These are phyloP conservation scores for Aspergillus heteromorphus DNA, from an alignment of 495 filamentous ascomycete species.

Conservation along the genomic window DNA sequence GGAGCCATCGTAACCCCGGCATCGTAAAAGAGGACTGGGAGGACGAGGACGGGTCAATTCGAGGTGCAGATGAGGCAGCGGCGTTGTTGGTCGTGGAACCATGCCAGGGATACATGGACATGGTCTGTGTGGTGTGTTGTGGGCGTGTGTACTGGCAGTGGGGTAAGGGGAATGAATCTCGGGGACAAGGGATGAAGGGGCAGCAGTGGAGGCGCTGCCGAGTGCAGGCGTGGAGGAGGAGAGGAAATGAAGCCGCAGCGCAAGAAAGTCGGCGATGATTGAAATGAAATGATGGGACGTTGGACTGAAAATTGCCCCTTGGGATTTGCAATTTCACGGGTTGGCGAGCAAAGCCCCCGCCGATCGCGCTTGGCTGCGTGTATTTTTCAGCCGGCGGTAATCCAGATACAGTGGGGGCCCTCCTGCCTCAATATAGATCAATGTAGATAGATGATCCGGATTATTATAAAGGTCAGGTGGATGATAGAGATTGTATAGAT, in stretches of 20 bases:
- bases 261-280: neutral
- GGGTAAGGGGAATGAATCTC: neutral
- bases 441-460: too few species aligned
- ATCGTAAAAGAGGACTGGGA: slow-evolving; percentile 17
- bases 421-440: too few species aligned
- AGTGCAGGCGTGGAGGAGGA: neutral
- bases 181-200: neutral
- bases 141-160: neutral
- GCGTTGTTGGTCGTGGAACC: neutral
- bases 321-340: slow-evolving; percentile 20
- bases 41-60: slow-evolving; percentile 5
- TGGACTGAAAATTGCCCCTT: slow-evolving; percentile 8
- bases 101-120: slow-evolving; percentile 25
- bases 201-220: neutral
- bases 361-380: neutral
- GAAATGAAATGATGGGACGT: neutral
- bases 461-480: too few species aligned
- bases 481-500: too few species aligned
- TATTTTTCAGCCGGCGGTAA: slow-evolving; percentile 13
- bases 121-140: neutral
- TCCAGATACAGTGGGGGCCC: too few species aligned
- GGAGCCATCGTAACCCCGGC: slow-evolving; percentile 23
- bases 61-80: slow-evolving; percentile 2
- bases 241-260: neutral
- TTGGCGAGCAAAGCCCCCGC: neutral